These are phyloP conservation scores for Psilocybe cyanescens DNA, from an alignment of 768 basidiomycete genomes.

Conservation along the genomic window DNA sequence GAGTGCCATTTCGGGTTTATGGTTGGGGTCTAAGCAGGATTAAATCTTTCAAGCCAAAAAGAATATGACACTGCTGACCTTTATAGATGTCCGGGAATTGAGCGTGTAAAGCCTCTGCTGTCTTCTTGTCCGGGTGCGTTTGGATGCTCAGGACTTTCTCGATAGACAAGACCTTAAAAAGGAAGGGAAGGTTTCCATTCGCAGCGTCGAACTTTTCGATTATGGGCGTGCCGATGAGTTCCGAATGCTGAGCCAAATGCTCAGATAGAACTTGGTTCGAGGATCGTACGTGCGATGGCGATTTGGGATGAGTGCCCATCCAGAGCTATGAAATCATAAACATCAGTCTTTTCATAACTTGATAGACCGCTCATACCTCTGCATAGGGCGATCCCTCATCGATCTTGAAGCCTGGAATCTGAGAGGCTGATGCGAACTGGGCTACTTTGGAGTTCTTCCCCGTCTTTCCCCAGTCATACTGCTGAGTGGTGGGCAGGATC, in stretches of 20 bases:
- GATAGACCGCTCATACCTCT: slow-evolving; percentile 63
- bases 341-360: slow-evolving; percentile 11
- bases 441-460: slow-evolving; percentile 87
- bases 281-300: slow-evolving; percentile 45
- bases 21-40: slow-evolving; percentile 74
- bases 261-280: slow-evolving; percentile 51
- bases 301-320: slow-evolving; percentile 96
- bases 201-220: slow-evolving; percentile 55
- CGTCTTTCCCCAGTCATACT: slow-evolving; percentile 94
- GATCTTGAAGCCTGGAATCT: slow-evolving; percentile 65
- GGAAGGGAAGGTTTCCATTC: slow-evolving; percentile 80
- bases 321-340: slow-evolving; percentile 66
- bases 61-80: slow-evolving; percentile 47
- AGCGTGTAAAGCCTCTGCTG: slow-evolving; percentile 71
- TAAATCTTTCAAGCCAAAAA: not conserved
- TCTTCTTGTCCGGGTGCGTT: slow-evolving; percentile 87
- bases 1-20: slow-evolving; percentile 99
- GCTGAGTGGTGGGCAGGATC: slow-evolving; percentile 81
- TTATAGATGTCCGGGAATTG: slow-evolving; percentile 87
- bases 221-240: slow-evolving; percentile 68
- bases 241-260: slow-evolving; percentile 66
- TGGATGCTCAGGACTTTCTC: slow-evolving; percentile 90
- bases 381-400: slow-evolving; percentile 85
- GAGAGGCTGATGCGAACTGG: slow-evolving; percentile 69
- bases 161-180: slow-evolving; percentile 93